These are phyloP conservation scores for Cordyceps tenuipes DNA, from an alignment of 2,329 filamentous ascomycete genomes.

Conservation along the genomic window DNA sequence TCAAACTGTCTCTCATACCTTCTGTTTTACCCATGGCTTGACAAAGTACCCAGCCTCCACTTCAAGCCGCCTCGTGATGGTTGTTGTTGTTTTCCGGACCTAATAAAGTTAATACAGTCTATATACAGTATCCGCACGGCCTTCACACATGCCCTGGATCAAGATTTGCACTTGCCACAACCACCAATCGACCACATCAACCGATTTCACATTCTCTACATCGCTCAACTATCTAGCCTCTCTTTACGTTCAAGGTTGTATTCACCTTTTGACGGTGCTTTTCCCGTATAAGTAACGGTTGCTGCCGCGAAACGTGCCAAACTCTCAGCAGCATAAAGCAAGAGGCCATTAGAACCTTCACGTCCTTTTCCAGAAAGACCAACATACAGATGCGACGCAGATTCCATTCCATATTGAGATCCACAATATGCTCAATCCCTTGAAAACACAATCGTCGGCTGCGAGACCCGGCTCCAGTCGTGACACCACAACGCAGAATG, in stretches of 20 bases:
- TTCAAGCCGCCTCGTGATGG: neutral
- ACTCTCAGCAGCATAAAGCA: neutral
- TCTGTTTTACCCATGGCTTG: neutral
- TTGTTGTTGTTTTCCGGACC: constrained; percentile 6
- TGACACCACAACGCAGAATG: constrained; percentile 11
- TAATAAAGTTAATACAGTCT: neutral
- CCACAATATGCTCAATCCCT: neutral
- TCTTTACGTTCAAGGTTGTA: neutral
- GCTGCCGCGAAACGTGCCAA: neutral
- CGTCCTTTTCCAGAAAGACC: neutral
- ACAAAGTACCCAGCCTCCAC: neutral
- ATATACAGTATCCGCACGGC: neutral
- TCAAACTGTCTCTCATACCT: neutral
- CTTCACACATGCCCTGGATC: neutral
- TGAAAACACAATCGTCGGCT: neutral
- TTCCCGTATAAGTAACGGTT: neutral
- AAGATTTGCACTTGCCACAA: neutral
- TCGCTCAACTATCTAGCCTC: neutral
- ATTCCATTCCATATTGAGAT: neutral
- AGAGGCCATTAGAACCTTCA: too few species aligned
- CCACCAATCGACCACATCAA: neutral
- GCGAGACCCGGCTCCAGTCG: neutral
- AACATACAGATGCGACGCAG: neutral
- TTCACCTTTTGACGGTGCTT: too few species aligned
- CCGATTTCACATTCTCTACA: neutral